A percentile compares a stretch with the other conserved stretches of the same genome.
These are phyloP conservation scores for Zoysia pacifica DNA, from an alignment of 176 grass and related monocot species.

Conservation along the genomic window DNA sequence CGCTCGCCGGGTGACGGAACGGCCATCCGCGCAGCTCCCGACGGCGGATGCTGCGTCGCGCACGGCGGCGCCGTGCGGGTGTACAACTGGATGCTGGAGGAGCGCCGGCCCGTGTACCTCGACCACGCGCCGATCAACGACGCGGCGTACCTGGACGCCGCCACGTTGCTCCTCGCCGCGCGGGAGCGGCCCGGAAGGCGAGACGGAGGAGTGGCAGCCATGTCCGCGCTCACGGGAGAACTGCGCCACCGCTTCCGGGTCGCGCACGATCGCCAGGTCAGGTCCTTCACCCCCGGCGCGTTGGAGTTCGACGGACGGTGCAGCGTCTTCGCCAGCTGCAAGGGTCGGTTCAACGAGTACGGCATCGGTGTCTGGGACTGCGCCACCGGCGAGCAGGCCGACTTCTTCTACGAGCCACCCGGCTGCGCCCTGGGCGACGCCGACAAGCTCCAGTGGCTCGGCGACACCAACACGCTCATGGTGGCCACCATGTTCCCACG, in stretches of 20 bases:
- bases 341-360: conserved; percentile 83
- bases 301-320: conserved; percentile 16
- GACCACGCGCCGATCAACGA: conserved; percentile 78
- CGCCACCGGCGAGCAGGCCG: conserved; percentile 57
- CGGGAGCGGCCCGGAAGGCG: conserved; percentile 45
- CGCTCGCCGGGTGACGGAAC: conserved; percentile 62
- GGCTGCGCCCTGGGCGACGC: conserved; percentile 76
- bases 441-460: conserved; percentile 81
- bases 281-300: conserved; percentile 75
- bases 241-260: conserved; percentile 63
- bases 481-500: conserved; percentile 78
- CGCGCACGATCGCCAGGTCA: conserved; percentile 41
- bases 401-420: conserved; percentile 83
- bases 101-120: conserved; percentile 55
- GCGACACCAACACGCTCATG: conserved; percentile 53
- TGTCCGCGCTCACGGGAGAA: conserved; percentile 58
- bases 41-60: conserved; percentile 83
- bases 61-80: conserved; percentile 70
- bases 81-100: conserved; percentile 81
- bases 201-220: conserved; percentile 55
- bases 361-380: conserved; percentile 74
- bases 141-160: conserved; percentile 64
- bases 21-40: conserved; percentile 62
- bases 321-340: conserved; percentile 76
- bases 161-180: conserved; percentile 74